Conservation (phyloP, 257 asterid genomes). For the Rehmannia glutinosa region DNA sequence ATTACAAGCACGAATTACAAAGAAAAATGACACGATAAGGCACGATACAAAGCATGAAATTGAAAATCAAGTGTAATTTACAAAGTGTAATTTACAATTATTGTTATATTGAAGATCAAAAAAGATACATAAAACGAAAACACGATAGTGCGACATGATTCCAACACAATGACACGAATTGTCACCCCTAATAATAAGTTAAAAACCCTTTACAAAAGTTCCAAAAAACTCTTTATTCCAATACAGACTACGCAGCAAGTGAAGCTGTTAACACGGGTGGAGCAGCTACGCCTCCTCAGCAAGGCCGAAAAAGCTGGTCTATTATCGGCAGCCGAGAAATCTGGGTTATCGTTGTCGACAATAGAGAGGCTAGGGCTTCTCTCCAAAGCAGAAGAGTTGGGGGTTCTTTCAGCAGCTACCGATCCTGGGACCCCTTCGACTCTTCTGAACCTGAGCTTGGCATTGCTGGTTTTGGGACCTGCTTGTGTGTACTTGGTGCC, state of each 20-base stretch:
- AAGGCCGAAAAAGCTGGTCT: constrained; percentile 93
- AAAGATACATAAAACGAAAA: too few species aligned
- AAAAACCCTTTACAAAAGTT: too few species aligned
- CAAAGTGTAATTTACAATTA: too few species aligned
- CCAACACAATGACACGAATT: too few species aligned
- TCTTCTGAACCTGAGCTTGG: constrained; percentile 53
- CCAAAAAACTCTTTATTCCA: not conserved
- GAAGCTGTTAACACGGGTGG: constrained; percentile 79
- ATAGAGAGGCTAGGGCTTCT: constrained; percentile 84
- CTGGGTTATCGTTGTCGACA: constrained; percentile 63
- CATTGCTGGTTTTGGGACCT: constrained; percentile 59
- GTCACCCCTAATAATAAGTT: too few species aligned
- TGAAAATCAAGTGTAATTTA: too few species aligned
- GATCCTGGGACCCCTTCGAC: constrained; percentile 64
- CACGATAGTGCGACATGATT: too few species aligned
- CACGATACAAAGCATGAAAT: too few species aligned
- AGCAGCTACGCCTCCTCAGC: constrained; percentile 76
- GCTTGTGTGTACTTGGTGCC: constrained; percentile 66
- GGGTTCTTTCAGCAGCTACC: constrained; percentile 86
- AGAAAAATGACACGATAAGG: too few species aligned
- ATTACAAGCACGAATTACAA: too few species aligned
- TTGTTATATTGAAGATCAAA: too few species aligned
- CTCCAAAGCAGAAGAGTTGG: constrained; percentile 77
- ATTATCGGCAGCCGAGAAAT: constrained; percentile 83
- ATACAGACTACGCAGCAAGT: constrained; percentile 30